phyloP scores from a whole-genome alignment of 2,329 filamentous ascomycete species.

The Rhinocladiella similis region DNA sequence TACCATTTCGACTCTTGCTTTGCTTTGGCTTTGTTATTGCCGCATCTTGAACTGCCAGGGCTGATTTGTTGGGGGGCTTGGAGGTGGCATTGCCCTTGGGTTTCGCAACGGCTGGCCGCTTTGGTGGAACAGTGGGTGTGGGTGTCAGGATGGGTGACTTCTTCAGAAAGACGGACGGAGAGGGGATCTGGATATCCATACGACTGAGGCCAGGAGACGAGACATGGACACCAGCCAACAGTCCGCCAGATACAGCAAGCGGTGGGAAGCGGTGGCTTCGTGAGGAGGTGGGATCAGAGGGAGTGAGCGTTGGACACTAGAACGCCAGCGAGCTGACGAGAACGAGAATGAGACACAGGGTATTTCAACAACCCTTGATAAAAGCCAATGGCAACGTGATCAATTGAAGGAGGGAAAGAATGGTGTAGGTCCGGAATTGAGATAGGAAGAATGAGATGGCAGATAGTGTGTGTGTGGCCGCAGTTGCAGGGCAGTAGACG shows the following conservation, averaged over 20 bases:
- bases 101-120: conserved; percentile 21
- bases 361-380: too few species aligned
- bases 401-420: neutral
- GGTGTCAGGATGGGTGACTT: conserved; percentile 37
- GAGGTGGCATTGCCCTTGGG: conserved; percentile 32
- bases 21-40: conserved; percentile 64
- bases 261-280: neutral
- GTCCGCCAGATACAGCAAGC: neutral
- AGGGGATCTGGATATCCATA: conserved; percentile 64
- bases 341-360: neutral
- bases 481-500: neutral
- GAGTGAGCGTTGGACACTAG: neutral
- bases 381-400: neutral
- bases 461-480: neutral
- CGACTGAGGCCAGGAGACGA: conserved; percentile 19
- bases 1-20: conserved; percentile 75
- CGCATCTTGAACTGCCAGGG: conserved; percentile 31
- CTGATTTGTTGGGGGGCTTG: conserved; percentile 30
- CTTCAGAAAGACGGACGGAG: conserved; percentile 56
- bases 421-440: neutral
- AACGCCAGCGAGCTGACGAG: neutral
- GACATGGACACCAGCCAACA: conserved; percentile 19
- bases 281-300: neutral
- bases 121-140: conserved; percentile 30
- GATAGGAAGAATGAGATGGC: neutral